A percentile compares a stretch with the other conserved stretches of the same genome.
Evolutionary conservation across 1,284 basidiomycete species (phyloP).

Genomic region (Cronartium quercuum): DNA sequence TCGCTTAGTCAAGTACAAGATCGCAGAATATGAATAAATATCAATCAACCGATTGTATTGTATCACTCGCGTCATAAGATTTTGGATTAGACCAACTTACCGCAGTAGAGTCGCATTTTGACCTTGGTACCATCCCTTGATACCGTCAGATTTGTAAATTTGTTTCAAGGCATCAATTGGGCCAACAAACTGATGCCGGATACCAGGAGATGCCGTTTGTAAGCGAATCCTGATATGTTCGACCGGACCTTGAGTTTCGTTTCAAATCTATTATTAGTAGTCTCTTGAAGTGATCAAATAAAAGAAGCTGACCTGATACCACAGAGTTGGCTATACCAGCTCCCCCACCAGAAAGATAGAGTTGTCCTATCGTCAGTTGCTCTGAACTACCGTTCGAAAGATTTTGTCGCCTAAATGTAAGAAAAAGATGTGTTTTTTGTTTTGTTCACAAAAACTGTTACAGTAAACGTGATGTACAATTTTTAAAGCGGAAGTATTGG

Average conservation of each 20-base stretch:
- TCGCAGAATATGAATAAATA: background rate
- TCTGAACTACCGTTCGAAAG: background rate
- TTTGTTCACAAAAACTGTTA: slow-evolving; percentile 30
- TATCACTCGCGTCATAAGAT: too few relatives aligned
- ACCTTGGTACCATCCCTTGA: slow-evolving; percentile 17
- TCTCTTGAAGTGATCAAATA: background rate
- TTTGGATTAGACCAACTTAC: background rate
- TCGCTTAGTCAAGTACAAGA: slow-evolving; percentile 5
- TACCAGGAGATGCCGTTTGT: slow-evolving; percentile 45
- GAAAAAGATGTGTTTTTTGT: background rate
- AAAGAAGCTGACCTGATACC: slow-evolving; percentile 56
- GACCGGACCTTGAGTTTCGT: slow-evolving; percentile 62
- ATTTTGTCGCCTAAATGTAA: slow-evolving; percentile 9
- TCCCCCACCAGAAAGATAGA: slow-evolving; percentile 69
- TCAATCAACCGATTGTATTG: background rate
- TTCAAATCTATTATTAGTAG: background rate
- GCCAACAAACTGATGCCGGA: slow-evolving; percentile 6
- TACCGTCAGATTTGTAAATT: slow-evolving; percentile 21
- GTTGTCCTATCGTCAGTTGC: slow-evolving; percentile 60
- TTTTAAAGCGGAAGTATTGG: slow-evolving; percentile 43
- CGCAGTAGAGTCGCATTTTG: slow-evolving; percentile 15
- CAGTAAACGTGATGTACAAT: slow-evolving; percentile 44
- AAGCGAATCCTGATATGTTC: slow-evolving; percentile 94
- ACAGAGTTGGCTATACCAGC: slow-evolving; percentile 87
- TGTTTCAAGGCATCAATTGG: slow-evolving; percentile 17